These are phyloP conservation scores for Hypomyces perniciosus DNA, from an alignment of 2,329 filamentous ascomycete species.

Conservation along the genomic window DNA sequence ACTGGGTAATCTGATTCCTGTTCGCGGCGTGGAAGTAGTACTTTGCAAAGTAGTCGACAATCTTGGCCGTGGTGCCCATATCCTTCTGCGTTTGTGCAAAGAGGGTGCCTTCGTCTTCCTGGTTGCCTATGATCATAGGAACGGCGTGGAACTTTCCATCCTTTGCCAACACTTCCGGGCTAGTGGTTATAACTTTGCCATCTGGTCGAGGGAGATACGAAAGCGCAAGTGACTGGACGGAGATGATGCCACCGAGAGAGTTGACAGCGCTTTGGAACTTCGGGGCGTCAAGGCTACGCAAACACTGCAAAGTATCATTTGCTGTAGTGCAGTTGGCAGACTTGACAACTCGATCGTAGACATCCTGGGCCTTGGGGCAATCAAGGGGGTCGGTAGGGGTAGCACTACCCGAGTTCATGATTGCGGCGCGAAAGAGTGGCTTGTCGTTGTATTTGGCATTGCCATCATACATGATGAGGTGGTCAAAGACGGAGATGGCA, in stretches of 20 bases:
- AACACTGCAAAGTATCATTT: slow-evolving; percentile 56
- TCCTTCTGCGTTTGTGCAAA: slow-evolving; percentile 55
- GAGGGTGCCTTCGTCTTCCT: slow-evolving; percentile 61
- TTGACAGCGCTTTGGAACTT: slow-evolving; percentile 55
- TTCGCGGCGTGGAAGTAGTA: slow-evolving; percentile 44
- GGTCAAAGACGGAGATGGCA: slow-evolving; percentile 66
- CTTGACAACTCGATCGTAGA: slow-evolving; percentile 56
- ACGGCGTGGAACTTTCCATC: slow-evolving; percentile 49
- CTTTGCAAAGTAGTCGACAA: slow-evolving; percentile 47
- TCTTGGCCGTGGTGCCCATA: slow-evolving; percentile 46
- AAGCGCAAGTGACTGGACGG: slow-evolving; percentile 52
- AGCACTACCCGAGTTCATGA: slow-evolving; percentile 69
- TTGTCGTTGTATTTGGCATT: slow-evolving; percentile 69
- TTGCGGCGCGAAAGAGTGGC: slow-evolving; percentile 66
- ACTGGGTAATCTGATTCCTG: slow-evolving; percentile 33
- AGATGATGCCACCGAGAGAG: slow-evolving; percentile 50
- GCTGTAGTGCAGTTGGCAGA: slow-evolving; percentile 55
- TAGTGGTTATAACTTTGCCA: slow-evolving; percentile 44
- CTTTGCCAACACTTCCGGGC: slow-evolving; percentile 43
- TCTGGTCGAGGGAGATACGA: slow-evolving; percentile 59
- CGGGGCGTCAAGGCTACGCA: slow-evolving; percentile 55
- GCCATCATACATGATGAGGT: slow-evolving; percentile 68
- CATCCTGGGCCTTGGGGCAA: slow-evolving; percentile 55
- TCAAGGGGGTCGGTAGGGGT: slow-evolving; percentile 59
- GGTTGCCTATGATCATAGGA: slow-evolving; percentile 57